phyloP scores from a whole-genome alignment of 768 basidiomycete species.

The Kwoniella europaea region DNA sequence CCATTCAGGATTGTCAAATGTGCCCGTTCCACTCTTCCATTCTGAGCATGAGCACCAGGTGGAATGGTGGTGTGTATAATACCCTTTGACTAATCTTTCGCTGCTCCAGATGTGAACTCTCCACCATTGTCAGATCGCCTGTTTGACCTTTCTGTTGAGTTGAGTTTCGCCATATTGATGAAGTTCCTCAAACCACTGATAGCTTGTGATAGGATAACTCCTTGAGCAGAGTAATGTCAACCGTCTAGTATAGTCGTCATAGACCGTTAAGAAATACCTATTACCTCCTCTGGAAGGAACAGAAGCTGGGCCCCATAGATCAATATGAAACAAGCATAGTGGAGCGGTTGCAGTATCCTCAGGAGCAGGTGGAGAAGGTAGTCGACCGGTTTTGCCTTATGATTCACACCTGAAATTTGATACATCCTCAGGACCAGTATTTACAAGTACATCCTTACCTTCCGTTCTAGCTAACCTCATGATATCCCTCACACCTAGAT shows the following conservation, averaged over 20 bases:
- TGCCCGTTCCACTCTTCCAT: constrained; percentile 36
- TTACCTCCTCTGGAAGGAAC: constrained; percentile 10
- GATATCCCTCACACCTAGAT: constrained; percentile 6
- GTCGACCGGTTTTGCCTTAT: constrained; percentile 9
- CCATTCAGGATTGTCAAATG: constrained; percentile 29
- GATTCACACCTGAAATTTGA: background rate
- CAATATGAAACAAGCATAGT: background rate
- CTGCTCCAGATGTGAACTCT: constrained; percentile 7
- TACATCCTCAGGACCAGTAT: background rate
- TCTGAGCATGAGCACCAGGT: constrained; percentile 33
- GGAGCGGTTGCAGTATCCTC: background rate
- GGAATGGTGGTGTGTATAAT: constrained; percentile 20
- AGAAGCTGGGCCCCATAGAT: constrained; percentile 8
- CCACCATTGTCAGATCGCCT: constrained; percentile 19
- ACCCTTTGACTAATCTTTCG: constrained; percentile 7
- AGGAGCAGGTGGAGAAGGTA: background rate
- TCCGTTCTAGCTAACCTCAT: constrained; percentile 10
- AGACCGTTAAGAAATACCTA: constrained; percentile 10
- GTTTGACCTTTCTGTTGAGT: constrained; percentile 12
- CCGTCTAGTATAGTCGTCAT: constrained; percentile 7
- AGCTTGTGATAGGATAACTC: constrained; percentile 9
- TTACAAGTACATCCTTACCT: constrained; percentile 6
- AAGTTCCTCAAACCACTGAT: background rate
- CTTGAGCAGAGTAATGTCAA: constrained; percentile 8
- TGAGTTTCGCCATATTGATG: constrained; percentile 16